These are phyloP conservation scores for Fusarium mexicanum DNA, from an alignment of 2,329 filamentous ascomycete genomes.

Conservation along the genomic window DNA sequence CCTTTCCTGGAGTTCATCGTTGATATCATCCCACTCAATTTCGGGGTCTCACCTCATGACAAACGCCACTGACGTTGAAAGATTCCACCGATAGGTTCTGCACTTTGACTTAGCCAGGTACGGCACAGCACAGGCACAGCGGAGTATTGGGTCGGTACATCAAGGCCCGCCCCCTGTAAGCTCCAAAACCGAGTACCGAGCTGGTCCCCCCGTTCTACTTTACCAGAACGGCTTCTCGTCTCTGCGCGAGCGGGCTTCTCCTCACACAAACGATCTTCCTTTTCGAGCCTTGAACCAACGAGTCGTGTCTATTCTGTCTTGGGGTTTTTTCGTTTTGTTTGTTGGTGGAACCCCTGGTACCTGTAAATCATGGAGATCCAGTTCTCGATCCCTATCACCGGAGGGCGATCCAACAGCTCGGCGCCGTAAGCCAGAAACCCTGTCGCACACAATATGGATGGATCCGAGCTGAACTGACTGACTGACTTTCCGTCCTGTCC, in stretches of 20 bases:
- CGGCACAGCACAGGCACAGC: not conserved
- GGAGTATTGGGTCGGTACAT: not conserved
- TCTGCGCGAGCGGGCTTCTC: slow-evolving; percentile 22
- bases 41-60: not conserved
- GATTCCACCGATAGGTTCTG: not conserved
- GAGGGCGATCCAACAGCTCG: slow-evolving; percentile 28
- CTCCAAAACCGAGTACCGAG: slow-evolving; percentile 24
- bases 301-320: not conserved
- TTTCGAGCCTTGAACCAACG: slow-evolving; percentile 3
- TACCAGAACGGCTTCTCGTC: slow-evolving; percentile 25
- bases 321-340: not conserved
- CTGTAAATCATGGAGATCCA: slow-evolving; percentile 50
- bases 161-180: slow-evolving; percentile 6
- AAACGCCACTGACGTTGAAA: slow-evolving; percentile 32
- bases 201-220: slow-evolving; percentile 6
- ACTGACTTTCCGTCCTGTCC: not conserved
- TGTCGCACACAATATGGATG: slow-evolving; percentile 7
- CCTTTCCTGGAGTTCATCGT: not conserved
- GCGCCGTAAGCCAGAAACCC: slow-evolving; percentile 39
- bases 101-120: slow-evolving; percentile 13
- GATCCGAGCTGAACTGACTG: slow-evolving; percentile 8
- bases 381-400: slow-evolving; percentile 48
- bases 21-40: not conserved
- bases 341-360: slow-evolving; percentile 11
- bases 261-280: slow-evolving; percentile 11